Evolutionary conservation across 2,329 filamentous ascomycete species (phyloP), one percentile per base, ranked within the genome.

Genomic region (Corynespora cassiicola): DNA sequence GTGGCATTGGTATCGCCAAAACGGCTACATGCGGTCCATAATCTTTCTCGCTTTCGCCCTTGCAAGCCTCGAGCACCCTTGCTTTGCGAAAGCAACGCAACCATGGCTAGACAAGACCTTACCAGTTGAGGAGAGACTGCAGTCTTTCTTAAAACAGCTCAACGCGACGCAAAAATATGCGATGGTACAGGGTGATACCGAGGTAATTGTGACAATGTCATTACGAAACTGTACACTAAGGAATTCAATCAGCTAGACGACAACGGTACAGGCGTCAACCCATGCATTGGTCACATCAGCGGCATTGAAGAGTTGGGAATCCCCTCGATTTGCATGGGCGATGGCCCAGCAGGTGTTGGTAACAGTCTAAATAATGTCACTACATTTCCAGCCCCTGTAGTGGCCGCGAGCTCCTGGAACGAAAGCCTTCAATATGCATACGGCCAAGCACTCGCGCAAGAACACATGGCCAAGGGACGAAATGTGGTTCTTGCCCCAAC

Each of bases 401-500:
- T 18, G 11, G 28, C 22, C 9, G 36, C 28, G 2, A 23, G 28
- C 17, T 32, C 36, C 12, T 39, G 29, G 36, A 16, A 33, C 3
- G 18, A 16, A 5, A 10, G 21, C 14, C 29, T 39, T 11, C 22
- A 32, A 27, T 39, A 39, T 18, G 28, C 28, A 5, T 32, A 32
- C 10, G 36, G 36, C 18, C 28, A 32, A 32, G 36, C 29, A 24
- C 21, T 33, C 20, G 29, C 28, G n/a, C 22, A 26, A 1, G 36
- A 39, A 3, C 28, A 32, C 22, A 32, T 26, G 28, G 36, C 28
- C 16, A 33, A 39, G 22, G 29, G 29, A 2, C 28, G 28, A 21
- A 32, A 42, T 24, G 28, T 42, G 15, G 18, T 42, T 19, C 20
- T 38, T n/a, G 33, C 38, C 17, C 27, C 27, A 22, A 65, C 52